phyloP scores from a whole-genome alignment of 2,329 filamentous ascomycete species.

The Alternaria atra region DNA sequence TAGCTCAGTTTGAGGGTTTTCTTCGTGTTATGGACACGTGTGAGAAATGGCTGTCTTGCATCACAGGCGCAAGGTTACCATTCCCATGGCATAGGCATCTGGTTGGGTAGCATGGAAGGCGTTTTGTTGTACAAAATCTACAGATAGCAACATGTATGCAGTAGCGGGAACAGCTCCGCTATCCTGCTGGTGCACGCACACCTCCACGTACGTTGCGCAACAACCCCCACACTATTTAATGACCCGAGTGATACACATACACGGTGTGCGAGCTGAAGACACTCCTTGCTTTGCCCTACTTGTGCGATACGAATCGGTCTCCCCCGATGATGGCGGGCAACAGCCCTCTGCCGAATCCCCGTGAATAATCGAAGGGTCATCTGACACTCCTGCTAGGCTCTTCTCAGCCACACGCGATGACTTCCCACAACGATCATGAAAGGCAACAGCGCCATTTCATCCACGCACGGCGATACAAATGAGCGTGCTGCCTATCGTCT shows the following conservation, averaged over 20 bases:
- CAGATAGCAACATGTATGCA: constrained; percentile 5
- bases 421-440: constrained; percentile 29
- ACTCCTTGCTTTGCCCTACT: constrained; percentile 5
- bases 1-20: background rate
- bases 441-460: constrained; percentile 26
- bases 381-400: constrained; percentile 33
- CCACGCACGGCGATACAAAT: constrained; percentile 13
- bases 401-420: constrained; percentile 27
- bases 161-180: constrained; percentile 4
- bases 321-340: constrained; percentile 2
- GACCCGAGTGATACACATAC: background rate
- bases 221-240: constrained; percentile 1
- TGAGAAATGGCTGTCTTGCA: constrained; percentile 5
- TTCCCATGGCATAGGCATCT: constrained; percentile 1
- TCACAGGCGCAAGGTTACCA: constrained; percentile 9
- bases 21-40: background rate
- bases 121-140: constrained; percentile 17
- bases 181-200: constrained; percentile 4
- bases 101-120: constrained; percentile 13
- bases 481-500: background rate
- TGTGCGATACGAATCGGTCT: constrained; percentile 4
- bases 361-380: constrained; percentile 29
- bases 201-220: constrained; percentile 1
- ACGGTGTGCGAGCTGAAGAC: constrained; percentile 1
- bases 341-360: constrained; percentile 3